These are phyloP conservation scores for Aspergillus asperescens DNA, from an alignment of 495 filamentous ascomycete genomes.

Conservation along the genomic window DNA sequence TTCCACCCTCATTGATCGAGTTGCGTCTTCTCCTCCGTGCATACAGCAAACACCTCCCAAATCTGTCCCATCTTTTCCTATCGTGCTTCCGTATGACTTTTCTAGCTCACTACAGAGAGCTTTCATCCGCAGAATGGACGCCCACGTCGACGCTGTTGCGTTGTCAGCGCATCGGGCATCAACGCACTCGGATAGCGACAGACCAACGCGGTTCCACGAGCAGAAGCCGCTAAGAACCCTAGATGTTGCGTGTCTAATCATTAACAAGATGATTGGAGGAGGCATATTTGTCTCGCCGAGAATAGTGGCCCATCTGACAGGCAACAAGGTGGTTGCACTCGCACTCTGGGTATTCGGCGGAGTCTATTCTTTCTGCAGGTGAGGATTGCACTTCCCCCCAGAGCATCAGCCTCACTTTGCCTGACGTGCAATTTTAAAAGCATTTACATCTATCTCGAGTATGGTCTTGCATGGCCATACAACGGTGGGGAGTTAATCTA, in stretches of 20 bases:
- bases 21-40: too few relatives aligned
- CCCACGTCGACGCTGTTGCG: neutral
- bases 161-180: neutral
- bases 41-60: neutral
- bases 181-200: neutral
- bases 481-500: neutral
- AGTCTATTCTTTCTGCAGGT: neutral
- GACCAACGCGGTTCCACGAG: neutral
- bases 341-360: neutral
- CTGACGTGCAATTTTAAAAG: neutral
- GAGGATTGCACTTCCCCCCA: neutral
- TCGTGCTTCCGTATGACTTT: neutral
- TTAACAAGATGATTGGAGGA: neutral
- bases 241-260: neutral
- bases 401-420: neutral
- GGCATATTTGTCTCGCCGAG: neutral
- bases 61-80: neutral
- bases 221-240: neutral
- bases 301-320: neutral
- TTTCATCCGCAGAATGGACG: neutral
- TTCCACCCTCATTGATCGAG: too few relatives aligned
- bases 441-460: neutral
- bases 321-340: neutral
- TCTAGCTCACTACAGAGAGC: neutral
- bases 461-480: neutral